Base-by-base conservation (phyloP, 31 red algal genomes). In the Asparagopsis taxiformis region DNA sequence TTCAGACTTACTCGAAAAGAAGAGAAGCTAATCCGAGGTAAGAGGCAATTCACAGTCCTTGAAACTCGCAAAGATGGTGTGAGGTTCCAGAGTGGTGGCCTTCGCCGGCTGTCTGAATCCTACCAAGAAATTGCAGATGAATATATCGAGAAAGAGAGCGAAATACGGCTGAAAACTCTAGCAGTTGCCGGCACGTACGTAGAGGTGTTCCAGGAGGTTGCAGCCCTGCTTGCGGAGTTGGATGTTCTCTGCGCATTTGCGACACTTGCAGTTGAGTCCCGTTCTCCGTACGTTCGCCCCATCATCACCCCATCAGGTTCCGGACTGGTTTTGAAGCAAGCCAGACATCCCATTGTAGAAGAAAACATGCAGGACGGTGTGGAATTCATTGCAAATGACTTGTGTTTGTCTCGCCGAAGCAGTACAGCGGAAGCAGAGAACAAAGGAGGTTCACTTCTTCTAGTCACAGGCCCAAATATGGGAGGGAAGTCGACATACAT, bases 381-480 rank as follows among this genome's bases (percentile, higher is more conserved):
- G 15, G 65, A 70, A 44, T 97, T 91, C 65, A 80, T 97, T 31
- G 41, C 93, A 1, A 97, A 97, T 34, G 87, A 91, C 50, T 51
- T 97, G 10, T 60, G 72, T 64, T 52, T 97, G 25, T 43, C 43
- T 17, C 51, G 74, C 10, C 32, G 25, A 23, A 66, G 35, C 35
- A 33, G 39, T 30, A 20, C 10, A 20, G 62, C 75, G 2, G 70
- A 51, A 13, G 41, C 23, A 16, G 41, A 20, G 30, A 48, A 10
- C 30, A 19, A 31, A 5, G 84, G 65, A 16, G 91, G 83, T 19
- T 70, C 82, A 20, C 71, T 97, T 48, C 51, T 85, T 31, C 33
- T 97, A 10, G 84, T 97, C 25, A 97, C 93, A 3, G 93, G 93
- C 8, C 93, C 93, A 37, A 99, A 99, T 65, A 99, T 94, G 95